Percentiles rank a stretch among this genome's conserved stretches.
Conservation (phyloP, 352 stramenopile species). For the Phytophthora kernoviae region DNA sequence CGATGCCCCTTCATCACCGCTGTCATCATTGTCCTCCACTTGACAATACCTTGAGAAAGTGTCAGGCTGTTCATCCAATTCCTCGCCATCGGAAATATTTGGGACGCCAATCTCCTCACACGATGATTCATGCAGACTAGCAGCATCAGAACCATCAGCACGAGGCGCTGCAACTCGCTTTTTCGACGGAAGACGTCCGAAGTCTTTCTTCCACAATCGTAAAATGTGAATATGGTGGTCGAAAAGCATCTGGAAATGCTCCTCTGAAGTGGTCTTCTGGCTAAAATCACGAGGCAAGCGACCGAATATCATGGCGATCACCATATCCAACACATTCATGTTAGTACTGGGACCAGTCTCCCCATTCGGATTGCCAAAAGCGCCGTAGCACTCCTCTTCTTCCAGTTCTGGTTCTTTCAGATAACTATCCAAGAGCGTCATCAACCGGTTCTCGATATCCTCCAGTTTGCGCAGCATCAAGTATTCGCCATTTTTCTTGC, state of each 20-base stretch:
- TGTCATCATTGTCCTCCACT: constrained; percentile 14
- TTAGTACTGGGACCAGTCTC: constrained; percentile 29
- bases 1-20: constrained; percentile 11
- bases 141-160: constrained; percentile 13
- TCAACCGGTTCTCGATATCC: constrained; percentile 76
- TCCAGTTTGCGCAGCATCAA: constrained; percentile 80
- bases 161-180: constrained; percentile 19
- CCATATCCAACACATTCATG: constrained; percentile 89
- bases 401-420: constrained; percentile 62
- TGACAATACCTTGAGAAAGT: constrained; percentile 20
- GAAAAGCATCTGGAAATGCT: constrained; percentile 76
- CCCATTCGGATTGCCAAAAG: constrained; percentile 35
- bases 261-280: constrained; percentile 54
- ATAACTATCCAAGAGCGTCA: constrained; percentile 61
- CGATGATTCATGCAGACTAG: constrained; percentile 12
- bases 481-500: constrained; percentile 40
- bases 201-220: constrained; percentile 84
- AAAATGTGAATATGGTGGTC: constrained; percentile 84
- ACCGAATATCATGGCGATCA: constrained; percentile 85
- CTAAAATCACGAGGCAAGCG: constrained; percentile 76
- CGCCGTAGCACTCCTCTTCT: constrained; percentile 49
- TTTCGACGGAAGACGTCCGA: constrained; percentile 66
- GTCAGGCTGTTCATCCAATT: constrained; percentile 21
- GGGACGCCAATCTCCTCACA: constrained; percentile 10
- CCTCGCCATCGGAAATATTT: constrained; percentile 19